Conservation (phyloP, 371 early-diverging fungal species). For the Funneliformis caledonium region DNA sequence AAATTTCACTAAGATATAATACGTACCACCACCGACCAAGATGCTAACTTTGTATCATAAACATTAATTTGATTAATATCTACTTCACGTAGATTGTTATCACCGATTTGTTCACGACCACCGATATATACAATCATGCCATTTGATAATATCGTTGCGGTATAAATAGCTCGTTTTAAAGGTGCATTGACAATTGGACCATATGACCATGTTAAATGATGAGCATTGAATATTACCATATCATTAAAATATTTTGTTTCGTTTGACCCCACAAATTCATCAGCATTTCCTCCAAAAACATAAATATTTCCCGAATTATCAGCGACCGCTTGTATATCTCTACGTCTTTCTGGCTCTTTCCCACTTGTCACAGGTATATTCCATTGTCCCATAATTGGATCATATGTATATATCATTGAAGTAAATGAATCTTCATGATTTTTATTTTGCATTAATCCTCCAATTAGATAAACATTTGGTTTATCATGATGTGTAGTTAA, state of each 20-base stretch:
- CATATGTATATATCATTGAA: neutral
- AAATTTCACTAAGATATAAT: neutral
- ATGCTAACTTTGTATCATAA: neutral
- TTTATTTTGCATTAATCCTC: neutral
- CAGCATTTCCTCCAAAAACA: slow-evolving; percentile 4
- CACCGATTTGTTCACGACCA: neutral
- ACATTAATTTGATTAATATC: neutral
- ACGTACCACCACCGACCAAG: neutral
- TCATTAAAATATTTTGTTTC: neutral
- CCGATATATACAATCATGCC: slow-evolving; percentile 19
- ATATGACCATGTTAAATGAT: neutral
- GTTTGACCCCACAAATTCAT: neutral
- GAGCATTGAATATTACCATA: slow-evolving; percentile 11
- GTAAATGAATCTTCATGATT: neutral
- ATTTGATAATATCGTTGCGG: neutral
- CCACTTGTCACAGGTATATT: neutral
- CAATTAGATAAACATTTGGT: neutral
- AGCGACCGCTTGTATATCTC: neutral
- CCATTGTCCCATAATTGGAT: neutral
- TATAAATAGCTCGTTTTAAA: neutral
- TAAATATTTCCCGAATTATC: neutral
- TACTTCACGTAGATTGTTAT: neutral
- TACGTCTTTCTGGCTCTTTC: neutral
- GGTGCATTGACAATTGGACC: neutral
- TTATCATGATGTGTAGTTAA: too few species aligned